Evolutionary conservation across 805 yeast genomes (phyloP), one percentile per base, ranked within the genome.

Genomic region (Tetrapisispora fleetii): DNA sequence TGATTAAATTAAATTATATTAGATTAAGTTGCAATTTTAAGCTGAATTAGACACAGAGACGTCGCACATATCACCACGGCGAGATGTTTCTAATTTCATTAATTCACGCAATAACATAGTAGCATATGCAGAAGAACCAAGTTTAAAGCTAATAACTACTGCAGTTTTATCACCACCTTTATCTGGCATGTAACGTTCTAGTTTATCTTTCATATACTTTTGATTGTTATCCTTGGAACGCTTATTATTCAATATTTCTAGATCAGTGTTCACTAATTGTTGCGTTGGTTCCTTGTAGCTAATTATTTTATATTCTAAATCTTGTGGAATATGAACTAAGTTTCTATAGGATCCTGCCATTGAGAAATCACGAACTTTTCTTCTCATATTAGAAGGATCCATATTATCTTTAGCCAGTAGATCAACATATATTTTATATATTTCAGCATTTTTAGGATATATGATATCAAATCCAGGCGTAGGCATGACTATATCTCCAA

Each of bases 101-200:
- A 87, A 78, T 64, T 93, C 98, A 62, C 99, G 78, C 45, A 93
- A 68, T 1, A 96, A 95, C 99, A 93, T 95, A 0, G 99, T 93
- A 1, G 99, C 99, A 65, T 93, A 93, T 7, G 95, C 82, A 35
- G 96, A 84, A 2, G 85, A 81, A 4, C 89, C 91, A 50, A 93
- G 72, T 59, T 80, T 83, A 74, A 93, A 73, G 55, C 77, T 81
- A 50, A 95, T 64, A 5, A 93, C 74, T 14, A 90, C 79, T 0
- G 96, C 97, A 0, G 73, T 70, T 50, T 76, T 79, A 1, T 64
- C 60, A 7, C 79, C 85, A 40, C 65, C 62, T 43, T 70, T 69
- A 40, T 61, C 68, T 24, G 64, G 65, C 10, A 58, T 49, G 46
- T 60, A 60, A 53, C 72, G 65, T 38, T 60, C 58, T 30, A 64